Percentiles rank a stretch among this genome's conserved stretches.
phyloP scores from a whole-genome alignment of 495 filamentous ascomycete genomes.

The Lepraria neglecta region DNA sequence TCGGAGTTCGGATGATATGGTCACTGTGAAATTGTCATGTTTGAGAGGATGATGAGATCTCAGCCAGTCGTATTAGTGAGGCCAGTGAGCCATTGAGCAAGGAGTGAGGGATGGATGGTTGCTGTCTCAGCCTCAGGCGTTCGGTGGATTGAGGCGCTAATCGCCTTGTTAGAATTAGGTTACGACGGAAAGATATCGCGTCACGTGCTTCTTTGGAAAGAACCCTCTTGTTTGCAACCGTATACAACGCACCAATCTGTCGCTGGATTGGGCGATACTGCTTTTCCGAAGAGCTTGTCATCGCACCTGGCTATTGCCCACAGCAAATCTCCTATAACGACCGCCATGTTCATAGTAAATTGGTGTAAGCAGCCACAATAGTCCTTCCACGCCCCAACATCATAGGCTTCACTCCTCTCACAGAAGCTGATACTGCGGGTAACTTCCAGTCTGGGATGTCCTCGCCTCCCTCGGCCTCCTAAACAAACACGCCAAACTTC shows the following conservation, averaged over 20 bases:
- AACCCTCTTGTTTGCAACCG: no score
- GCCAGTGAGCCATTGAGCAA: not conserved
- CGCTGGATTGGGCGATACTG: no score
- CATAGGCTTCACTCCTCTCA: not conserved
- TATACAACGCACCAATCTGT: no score
- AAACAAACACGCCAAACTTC: conserved; percentile 93
- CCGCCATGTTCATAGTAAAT: conserved; percentile 88
- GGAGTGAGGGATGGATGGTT: conserved; percentile 10
- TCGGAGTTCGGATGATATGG: not conserved
- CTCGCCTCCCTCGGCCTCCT: conserved; percentile 82
- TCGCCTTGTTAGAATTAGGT: not conserved
- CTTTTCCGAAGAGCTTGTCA: no score
- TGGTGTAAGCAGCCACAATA: conserved; percentile 66
- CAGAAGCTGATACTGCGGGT: conserved; percentile 24
- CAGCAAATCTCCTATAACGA: no score
- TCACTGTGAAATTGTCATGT: not conserved
- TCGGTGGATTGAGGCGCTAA: conserved; percentile 8
- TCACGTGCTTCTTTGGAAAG: no score
- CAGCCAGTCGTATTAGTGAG: not conserved
- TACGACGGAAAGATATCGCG: no score
- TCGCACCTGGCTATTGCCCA: no score
- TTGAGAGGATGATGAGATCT: not conserved
- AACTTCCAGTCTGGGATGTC: conserved; percentile 74
- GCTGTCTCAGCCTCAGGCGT: conserved; percentile 8
- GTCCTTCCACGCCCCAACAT: not conserved